These are phyloP conservation scores for Sinapis alba DNA, from an alignment of 441 rosid genomes.

Conservation along the genomic window DNA sequence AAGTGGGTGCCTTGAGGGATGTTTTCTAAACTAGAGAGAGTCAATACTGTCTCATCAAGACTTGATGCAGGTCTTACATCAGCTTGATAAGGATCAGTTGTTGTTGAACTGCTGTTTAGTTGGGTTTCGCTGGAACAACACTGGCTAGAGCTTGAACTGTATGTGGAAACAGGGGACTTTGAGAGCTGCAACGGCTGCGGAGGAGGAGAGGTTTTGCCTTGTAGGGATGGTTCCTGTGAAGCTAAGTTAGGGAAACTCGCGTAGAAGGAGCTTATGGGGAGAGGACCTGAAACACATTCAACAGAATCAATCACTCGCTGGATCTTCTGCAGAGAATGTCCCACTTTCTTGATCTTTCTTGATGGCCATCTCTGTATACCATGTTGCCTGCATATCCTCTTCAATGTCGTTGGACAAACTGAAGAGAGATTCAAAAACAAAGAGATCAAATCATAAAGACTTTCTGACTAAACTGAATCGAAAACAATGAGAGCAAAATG, in stretches of 20 bases:
- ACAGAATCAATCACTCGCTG: slow-evolving; percentile 83
- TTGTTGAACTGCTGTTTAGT: slow-evolving; percentile 40
- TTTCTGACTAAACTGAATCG: not conserved
- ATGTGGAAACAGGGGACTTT: slow-evolving; percentile 67
- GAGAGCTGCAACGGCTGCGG: slow-evolving; percentile 21
- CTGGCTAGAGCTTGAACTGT: slow-evolving; percentile 76
- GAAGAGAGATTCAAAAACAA: slow-evolving; percentile 19
- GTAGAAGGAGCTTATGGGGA: slow-evolving; percentile 75
- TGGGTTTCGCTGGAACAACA: slow-evolving; percentile 64
- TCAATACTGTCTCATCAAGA: slow-evolving; percentile 43
- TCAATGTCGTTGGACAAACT: slow-evolving; percentile 98
- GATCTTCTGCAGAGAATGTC: slow-evolving; percentile 82
- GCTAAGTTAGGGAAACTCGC: slow-evolving; percentile 64
- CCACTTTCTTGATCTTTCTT: slow-evolving; percentile 90
- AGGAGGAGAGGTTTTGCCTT: slow-evolving; percentile 41
- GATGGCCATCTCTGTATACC: slow-evolving; percentile 95
- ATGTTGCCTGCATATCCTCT: slow-evolving; percentile 88
- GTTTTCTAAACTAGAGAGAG: slow-evolving; percentile 41
- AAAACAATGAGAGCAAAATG: slow-evolving; percentile 10
- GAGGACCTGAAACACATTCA: slow-evolving; percentile 66
- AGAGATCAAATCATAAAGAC: not conserved
- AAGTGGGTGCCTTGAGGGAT: slow-evolving; percentile 32
- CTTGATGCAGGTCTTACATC: slow-evolving; percentile 35
- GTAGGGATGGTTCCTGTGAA: slow-evolving; percentile 43
- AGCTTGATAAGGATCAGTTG: slow-evolving; percentile 20